Base-by-base conservation (phyloP, 495 filamentous ascomycete genomes). In the Lasiosphaeria ovina region DNA sequence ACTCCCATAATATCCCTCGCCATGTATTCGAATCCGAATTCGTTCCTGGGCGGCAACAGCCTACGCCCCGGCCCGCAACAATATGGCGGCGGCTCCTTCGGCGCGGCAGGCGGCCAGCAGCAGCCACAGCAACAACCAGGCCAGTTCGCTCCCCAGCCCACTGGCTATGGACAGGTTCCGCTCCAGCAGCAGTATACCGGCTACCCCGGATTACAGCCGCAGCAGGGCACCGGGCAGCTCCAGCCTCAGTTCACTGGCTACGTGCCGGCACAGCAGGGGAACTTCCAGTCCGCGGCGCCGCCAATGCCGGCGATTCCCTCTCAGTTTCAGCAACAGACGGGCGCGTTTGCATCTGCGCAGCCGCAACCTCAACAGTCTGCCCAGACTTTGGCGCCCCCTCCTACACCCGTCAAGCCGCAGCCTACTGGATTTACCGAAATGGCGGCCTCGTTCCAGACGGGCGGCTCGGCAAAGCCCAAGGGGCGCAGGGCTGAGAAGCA, bases 21-120 rank as follows among this genome's bases (percentile, higher is more conserved):
- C 77, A 96, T 97, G 92, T 97, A 87, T 79, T 93, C 92, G 47
- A 89, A 88, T 69, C 90, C 91, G 60, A 92, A 87, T 79, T 87
- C 90, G 53, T 96, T 87, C 71, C 79, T 94, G 62, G 90, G 91
- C 69, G 87, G 86, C 75, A 89, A 87, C 74, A 87, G 77, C 76
- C 79, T 83, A 71, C 91, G 89, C 62, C 89, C 90, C 8, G 88
- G 85, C 52, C 83, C 80, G 64, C 84, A 81, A 74, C 85, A 85
- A 74, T 86, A 84, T 79, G 81, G 78, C 50, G 72, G 75, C 74
- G 69, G 80, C 58, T 76, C 76, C 71, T 75, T 67, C 54, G 74
- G 76, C 57, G 78, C 76, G 58, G 77, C 81, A 17, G 54, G 35
- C 36, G 65, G 62, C 49, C 65, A 61, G 65, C 81, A 81, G 65